Evolutionary conservation across 2,329 filamentous ascomycete genomes (phyloP), one percentile per base, ranked within the genome.

Genomic region (Neofusicoccum sp.): DNA sequence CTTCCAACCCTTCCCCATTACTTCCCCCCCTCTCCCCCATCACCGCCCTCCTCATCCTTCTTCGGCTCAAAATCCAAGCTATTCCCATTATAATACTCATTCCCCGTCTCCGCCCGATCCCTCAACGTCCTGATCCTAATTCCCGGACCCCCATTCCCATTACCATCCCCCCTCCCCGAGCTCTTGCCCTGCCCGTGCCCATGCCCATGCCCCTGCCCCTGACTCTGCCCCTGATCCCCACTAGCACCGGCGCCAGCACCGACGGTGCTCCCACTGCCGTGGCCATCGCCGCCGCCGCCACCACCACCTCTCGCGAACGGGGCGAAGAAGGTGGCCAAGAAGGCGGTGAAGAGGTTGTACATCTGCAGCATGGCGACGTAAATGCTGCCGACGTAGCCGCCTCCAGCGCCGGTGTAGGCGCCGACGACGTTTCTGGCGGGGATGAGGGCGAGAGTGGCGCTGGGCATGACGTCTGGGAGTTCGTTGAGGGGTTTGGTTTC

Each of bases 31-130:
- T 58, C 56, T 11, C 38, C 41, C 6, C 24, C 33, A 16, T 58
- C 33, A 3, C 38, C 67, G 43, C 79, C 80, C 28, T 85, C 82
- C 65, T 87, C 84, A 36, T 82, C 83, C 56, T 75, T 72, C 30
- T 73, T 70, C 79, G 87, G 84, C 70, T 89, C 84, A 65, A 89
- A 90, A 65, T 89, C 89, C 60, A 88, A 73, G 86, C 89, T 90
- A 70, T 96, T 97, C 1, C 93, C 93, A 69, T 97, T 97, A 71
- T 97, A 96, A 48, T 96, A 84, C 69, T 96, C 88, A 40, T 81
- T 70, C 65, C 61, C 61, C 58, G 70, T 71, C 14, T 66, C 70
- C 41, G 76, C 65, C 68, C 79, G 77, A 71, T 81, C 79, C 20
- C 77, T 75, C 45, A 82, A 63, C 38, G 78, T 79, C 61, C 78